Conservation (phyloP, 768 basidiomycete species). For the Kwoniella newhampshirensis region DNA sequence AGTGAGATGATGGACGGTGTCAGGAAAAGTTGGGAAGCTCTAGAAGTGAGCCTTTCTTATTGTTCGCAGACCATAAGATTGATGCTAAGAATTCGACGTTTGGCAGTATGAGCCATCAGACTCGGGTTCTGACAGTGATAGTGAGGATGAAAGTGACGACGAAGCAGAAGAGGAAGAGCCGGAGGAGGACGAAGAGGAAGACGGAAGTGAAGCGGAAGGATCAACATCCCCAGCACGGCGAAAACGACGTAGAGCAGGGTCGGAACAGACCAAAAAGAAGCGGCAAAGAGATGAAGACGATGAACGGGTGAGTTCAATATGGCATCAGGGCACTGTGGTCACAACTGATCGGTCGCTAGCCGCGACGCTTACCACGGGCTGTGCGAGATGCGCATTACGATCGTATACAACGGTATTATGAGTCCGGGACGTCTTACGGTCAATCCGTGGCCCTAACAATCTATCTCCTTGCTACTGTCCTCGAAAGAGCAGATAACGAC, state of each 20-base stretch:
- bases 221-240: conserved; percentile 13
- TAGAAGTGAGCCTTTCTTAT: conserved; percentile 70
- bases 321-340: no score
- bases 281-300: conserved; percentile 23
- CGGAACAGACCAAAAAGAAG: conserved; percentile 24
- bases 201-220: conserved; percentile 27
- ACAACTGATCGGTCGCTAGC: conserved; percentile 44
- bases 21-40: conserved; percentile 76
- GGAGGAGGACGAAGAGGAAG: conserved; percentile 34
- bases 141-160: conserved; percentile 56
- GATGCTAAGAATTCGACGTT: no score
- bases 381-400: conserved; percentile 66
- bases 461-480: conserved; percentile 83
- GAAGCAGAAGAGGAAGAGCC: conserved; percentile 51
- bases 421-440: conserved; percentile 78
- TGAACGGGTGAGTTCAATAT: conserved; percentile 33
- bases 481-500: conserved; percentile 91
- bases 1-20: conserved; percentile 66
- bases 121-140: conserved; percentile 53
- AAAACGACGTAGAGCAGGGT: conserved; percentile 24
- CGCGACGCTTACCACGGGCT: conserved; percentile 66
- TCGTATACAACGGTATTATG: conserved; percentile 76
- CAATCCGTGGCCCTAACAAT: conserved; percentile 86
- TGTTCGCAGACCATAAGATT: no score
- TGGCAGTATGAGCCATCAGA: conserved; percentile 78